These are phyloP conservation scores for Austroboletus niveus DNA, from an alignment of 1,284 basidiomycete species.

Conservation along the genomic window DNA sequence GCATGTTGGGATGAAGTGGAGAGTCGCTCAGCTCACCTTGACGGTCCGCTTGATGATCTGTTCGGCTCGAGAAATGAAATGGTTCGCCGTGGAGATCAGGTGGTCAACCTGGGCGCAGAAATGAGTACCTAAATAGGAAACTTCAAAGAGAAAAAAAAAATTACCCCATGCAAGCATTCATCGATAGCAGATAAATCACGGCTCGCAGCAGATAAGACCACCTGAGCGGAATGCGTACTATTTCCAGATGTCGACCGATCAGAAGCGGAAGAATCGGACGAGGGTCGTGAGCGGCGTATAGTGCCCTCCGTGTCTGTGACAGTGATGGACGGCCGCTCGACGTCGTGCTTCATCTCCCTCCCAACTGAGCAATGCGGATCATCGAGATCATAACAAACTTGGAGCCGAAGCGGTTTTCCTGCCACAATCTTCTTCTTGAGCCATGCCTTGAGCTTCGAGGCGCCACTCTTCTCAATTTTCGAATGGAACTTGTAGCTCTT, in stretches of 20 bases:
- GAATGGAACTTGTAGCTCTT: conserved; percentile 40
- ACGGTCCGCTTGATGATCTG: conserved; percentile 49
- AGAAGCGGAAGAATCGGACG: conserved; percentile 1
- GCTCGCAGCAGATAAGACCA: conserved; percentile 48
- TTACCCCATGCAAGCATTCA: conserved; percentile 35
- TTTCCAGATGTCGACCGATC: conserved; percentile 11
- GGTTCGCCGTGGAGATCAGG: conserved; percentile 49
- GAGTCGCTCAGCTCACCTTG: conserved; percentile 39
- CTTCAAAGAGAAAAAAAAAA: conserved; percentile 4
- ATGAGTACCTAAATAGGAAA: conserved; percentile 15
- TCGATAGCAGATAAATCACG: conserved; percentile 55
- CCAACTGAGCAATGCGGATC: conserved; percentile 39
- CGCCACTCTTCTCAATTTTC: conserved; percentile 35
- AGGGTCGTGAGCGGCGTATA: conserved; percentile 13
- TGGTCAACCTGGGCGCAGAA: conserved; percentile 45
- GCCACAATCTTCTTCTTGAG: conserved; percentile 53
- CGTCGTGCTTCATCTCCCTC: conserved; percentile 34
- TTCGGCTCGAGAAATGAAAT: conserved; percentile 52
- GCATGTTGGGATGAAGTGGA: not conserved
- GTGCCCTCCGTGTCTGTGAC: conserved; percentile 27
- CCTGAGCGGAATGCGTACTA: conserved; percentile 41
- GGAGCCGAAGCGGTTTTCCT: conserved; percentile 35
- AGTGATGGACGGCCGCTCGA: conserved; percentile 19
- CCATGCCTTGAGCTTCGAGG: conserved; percentile 59
- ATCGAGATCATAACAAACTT: conserved; percentile 38